phyloP scores from a whole-genome alignment of 2,329 filamentous ascomycete genomes.

The Penicillium sp. region DNA sequence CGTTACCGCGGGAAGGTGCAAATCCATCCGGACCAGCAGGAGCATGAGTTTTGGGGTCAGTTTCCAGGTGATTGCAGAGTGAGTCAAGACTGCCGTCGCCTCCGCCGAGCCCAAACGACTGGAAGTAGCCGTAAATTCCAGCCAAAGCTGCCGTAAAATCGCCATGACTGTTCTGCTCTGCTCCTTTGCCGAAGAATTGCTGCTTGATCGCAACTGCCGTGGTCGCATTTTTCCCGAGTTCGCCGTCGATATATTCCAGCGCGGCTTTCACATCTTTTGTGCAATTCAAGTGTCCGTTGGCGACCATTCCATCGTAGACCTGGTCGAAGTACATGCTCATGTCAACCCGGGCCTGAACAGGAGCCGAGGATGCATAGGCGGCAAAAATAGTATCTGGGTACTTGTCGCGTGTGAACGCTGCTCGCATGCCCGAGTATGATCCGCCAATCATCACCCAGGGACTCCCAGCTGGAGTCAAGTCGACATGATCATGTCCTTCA shows the following conservation, averaged over 20 bases:
- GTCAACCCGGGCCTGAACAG: constrained; percentile 45
- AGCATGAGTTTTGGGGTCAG: constrained; percentile 34
- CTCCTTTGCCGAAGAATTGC: constrained; percentile 45
- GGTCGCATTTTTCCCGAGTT: constrained; percentile 34
- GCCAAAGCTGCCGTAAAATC: constrained; percentile 45
- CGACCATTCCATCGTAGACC: constrained; percentile 44
- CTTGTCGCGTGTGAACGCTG: constrained; percentile 41
- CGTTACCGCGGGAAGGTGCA: constrained; percentile 37
- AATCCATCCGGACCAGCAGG: constrained; percentile 40
- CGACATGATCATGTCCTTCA: constrained; percentile 24
- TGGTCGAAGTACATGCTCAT: constrained; percentile 50
- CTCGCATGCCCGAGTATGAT: constrained; percentile 43
- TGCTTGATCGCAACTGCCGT: constrained; percentile 42
- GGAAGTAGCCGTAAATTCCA: constrained; percentile 41
- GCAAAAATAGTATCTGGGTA: constrained; percentile 42
- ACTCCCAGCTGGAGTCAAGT: constrained; percentile 37
- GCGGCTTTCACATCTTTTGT: constrained; percentile 47
- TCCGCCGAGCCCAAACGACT: constrained; percentile 41
- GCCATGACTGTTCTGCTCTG: constrained; percentile 43
- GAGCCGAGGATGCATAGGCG: constrained; percentile 40
- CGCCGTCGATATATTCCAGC: constrained; percentile 45
- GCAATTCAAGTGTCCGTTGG: constrained; percentile 49
- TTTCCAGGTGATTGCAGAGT: constrained; percentile 47
- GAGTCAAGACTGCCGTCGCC: constrained; percentile 30
- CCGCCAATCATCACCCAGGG: constrained; percentile 47